Base-by-base conservation (phyloP, 2,329 filamentous ascomycete species). In the Ophiostoma sp. region DNA sequence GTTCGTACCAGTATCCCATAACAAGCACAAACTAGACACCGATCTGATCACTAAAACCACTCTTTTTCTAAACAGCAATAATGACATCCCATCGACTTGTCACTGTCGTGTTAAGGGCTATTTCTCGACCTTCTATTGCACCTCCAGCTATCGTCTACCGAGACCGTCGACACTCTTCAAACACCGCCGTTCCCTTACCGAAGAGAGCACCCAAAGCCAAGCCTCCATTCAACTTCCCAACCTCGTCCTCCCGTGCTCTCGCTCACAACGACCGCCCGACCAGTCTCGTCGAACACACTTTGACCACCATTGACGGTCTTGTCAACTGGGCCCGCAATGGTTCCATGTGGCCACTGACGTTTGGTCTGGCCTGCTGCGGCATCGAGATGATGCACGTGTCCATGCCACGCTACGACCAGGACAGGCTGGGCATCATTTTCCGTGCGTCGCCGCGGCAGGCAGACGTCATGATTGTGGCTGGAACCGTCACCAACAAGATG, bases 401-500 rank as follows among this genome's bases (percentile, higher is more conserved):
- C 45, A 94, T 92, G 75, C 93, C 52, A 12, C 91, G 93, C 42
- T 96, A 96, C 88, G 93, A 96, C 80, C 93, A 95, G 81, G 93
- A 97, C 83, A 89, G 93, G 39, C 86, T 96, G 73, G 93, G 93
- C 76, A 96, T 96, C 81, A 96, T 96, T 81, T 96, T 96, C 88
- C 91, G 93, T 78, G 93, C 93, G 74, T 95, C 92, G 15, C 93
- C 93, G 1, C 91, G 93, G 76, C 93, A 97, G 82, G 93, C 93
- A 74, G 94, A 97, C 82, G 92, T 97, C 76, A 96, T 97, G 93
- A 95, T 97, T 79, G 94, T 97, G 28, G 93, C 94, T 22, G 94
- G 94, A 73, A 97, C 94, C 36, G 88, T 97, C 75, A 96, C 93
- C 77, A 97, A 97, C 87, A 97, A 97, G 87, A 97, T 97, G 94